Evolutionary conservation across 2,329 filamentous ascomycete genomes (phyloP).

Genomic region (Colletotrichum lupini): DNA sequence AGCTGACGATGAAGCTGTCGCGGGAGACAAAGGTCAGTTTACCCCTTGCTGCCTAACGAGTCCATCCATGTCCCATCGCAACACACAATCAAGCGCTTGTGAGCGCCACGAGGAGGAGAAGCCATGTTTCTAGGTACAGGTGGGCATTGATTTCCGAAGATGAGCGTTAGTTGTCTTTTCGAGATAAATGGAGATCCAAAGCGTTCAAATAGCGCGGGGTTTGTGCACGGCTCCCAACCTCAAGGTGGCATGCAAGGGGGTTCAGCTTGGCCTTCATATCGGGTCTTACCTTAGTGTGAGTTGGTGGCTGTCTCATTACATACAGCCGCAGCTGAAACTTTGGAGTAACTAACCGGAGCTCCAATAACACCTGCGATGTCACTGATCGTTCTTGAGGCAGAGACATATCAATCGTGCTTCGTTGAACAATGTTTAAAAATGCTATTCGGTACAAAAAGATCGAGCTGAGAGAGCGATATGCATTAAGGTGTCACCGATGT

Average conservation of each 20-base stretch:
- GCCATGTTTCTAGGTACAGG: neutral
- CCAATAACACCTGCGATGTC: neutral
- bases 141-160: neutral
- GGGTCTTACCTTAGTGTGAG: neutral
- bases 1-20: constrained; percentile 38
- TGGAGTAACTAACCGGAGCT: neutral
- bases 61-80: constrained; percentile 67
- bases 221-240: neutral
- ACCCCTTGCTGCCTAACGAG: constrained; percentile 48
- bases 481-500: too few relatives aligned
- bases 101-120: neutral
- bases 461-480: too few relatives aligned
- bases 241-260: neutral
- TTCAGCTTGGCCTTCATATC: constrained; percentile 2
- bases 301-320: neutral
- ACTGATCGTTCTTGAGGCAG: neutral
- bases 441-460: too few relatives aligned
- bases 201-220: neutral
- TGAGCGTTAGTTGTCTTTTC: neutral
- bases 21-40: constrained; percentile 46
- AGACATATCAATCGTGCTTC: too few relatives aligned
- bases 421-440: too few relatives aligned
- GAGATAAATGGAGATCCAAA: neutral
- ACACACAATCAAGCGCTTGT: constrained; percentile 61
- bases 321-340: neutral